Percentiles rank a stretch among this genome's conserved stretches.
Conservation (phyloP, 805 yeast genomes). For the Zygotorulaspora danielsina region DNA sequence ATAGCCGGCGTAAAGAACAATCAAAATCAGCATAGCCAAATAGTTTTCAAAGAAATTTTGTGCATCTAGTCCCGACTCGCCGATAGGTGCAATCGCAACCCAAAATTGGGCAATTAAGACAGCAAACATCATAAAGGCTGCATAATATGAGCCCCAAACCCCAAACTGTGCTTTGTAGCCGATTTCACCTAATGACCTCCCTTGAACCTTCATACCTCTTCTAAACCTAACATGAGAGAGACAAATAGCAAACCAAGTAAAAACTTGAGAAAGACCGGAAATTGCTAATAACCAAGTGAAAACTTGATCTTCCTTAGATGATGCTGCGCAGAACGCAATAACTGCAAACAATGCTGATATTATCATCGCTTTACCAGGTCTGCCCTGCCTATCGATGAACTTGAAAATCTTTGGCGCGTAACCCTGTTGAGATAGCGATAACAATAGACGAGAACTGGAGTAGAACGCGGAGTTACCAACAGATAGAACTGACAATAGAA, state of each 20-base stretch:
- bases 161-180: constrained; percentile 53
- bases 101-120: constrained; percentile 59
- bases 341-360: constrained; percentile 52
- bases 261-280: constrained; percentile 56
- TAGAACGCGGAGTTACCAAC: constrained; percentile 57
- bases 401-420: constrained; percentile 53
- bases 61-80: constrained; percentile 36
- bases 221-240: constrained; percentile 56
- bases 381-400: constrained; percentile 60
- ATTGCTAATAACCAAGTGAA: constrained; percentile 63
- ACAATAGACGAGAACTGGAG: constrained; percentile 46
- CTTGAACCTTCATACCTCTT: constrained; percentile 53
- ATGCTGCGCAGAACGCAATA: constrained; percentile 65
- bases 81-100: constrained; percentile 59
- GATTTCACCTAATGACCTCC: constrained; percentile 46
- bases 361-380: constrained; percentile 56
- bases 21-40: constrained; percentile 45
- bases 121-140: constrained; percentile 45
- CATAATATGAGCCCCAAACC: constrained; percentile 50
- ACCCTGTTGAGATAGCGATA: constrained; percentile 55
- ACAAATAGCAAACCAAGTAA: constrained; percentile 61
- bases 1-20: constrained; percentile 43
- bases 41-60: constrained; percentile 43
- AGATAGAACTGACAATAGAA: constrained; percentile 56
- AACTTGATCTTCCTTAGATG: constrained; percentile 51